Percentiles rank a stretch among this genome's conserved stretches.
phyloP scores from a whole-genome alignment of 202 grass and related monocot species.

The Hordeum pubiflorum region DNA sequence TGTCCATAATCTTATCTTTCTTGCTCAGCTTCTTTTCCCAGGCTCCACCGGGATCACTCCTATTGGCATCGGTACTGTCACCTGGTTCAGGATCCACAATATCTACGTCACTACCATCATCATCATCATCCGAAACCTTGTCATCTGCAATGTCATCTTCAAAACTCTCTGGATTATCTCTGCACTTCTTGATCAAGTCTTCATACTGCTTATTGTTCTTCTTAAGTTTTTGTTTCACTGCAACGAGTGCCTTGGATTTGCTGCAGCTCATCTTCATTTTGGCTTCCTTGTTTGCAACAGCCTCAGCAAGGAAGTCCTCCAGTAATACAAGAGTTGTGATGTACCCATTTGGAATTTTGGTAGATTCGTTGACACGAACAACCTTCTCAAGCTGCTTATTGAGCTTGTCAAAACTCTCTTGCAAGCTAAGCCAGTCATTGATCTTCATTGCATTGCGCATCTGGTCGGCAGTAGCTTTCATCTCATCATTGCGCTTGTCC shows the following conservation, averaged over 20 bases:
- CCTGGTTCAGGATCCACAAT: slow-evolving; percentile 41
- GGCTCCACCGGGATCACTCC: background rate
- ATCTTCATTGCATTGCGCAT: slow-evolving; percentile 89
- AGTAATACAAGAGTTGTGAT: slow-evolving; percentile 51
- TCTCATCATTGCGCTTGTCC: slow-evolving; percentile 80
- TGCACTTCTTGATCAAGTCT: slow-evolving; percentile 48
- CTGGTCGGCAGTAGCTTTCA: slow-evolving; percentile 71
- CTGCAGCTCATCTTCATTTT: slow-evolving; percentile 62
- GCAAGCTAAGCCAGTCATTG: slow-evolving; percentile 83
- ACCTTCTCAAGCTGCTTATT: slow-evolving; percentile 98
- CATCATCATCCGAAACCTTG: slow-evolving; percentile 27
- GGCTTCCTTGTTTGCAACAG: slow-evolving; percentile 60
- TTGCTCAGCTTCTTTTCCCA: slow-evolving; percentile 48
- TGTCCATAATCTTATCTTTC: slow-evolving; percentile 56
- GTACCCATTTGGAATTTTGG: slow-evolving; percentile 62
- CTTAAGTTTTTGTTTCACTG: slow-evolving; percentile 56
- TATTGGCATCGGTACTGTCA: slow-evolving; percentile 16
- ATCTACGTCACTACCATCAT: slow-evolving; percentile 25
- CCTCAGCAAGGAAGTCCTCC: slow-evolving; percentile 52
- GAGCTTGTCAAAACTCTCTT: slow-evolving; percentile 83
- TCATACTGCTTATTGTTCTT: slow-evolving; percentile 74
- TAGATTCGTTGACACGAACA: slow-evolving; percentile 66
- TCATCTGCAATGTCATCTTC: slow-evolving; percentile 23
- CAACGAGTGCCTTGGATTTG: slow-evolving; percentile 38
- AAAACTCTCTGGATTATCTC: slow-evolving; percentile 43